These are phyloP conservation scores for Chenopodium quinoa DNA, from an alignment of 148 eudicot species.

Conservation along the genomic window DNA sequence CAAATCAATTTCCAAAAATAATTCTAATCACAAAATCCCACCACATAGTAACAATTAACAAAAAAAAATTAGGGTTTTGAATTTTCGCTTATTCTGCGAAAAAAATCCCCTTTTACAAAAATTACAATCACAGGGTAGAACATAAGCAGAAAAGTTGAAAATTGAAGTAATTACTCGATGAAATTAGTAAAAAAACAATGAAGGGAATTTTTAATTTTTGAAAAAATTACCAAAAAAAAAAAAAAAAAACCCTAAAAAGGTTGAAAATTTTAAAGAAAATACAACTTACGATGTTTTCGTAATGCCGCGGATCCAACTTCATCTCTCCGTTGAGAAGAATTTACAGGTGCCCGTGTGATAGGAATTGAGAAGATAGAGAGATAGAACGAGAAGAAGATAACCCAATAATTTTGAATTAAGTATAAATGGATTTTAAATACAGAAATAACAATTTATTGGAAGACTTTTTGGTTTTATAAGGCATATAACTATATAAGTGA, in stretches of 20 bases:
- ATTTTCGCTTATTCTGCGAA: not conserved
- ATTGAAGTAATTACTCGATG: not conserved
- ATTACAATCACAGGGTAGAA: not conserved
- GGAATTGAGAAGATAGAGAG: not conserved
- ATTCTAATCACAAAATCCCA: not conserved
- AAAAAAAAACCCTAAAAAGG: not conserved
- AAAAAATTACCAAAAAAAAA: not conserved
- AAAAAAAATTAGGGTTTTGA: slow-evolving; percentile 23
- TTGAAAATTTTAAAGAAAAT: not conserved
- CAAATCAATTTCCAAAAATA: not conserved
- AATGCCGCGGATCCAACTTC: slow-evolving; percentile 63
- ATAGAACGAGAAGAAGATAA: not conserved
- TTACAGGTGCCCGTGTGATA: not conserved
- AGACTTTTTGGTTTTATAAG: too few relatives aligned
- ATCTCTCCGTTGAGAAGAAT: slow-evolving; percentile 18
- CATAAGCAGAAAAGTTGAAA: not conserved
- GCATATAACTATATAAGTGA: too few relatives aligned
- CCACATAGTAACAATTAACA: not conserved
- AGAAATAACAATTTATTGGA: too few relatives aligned
- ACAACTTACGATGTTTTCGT: slow-evolving; percentile 50
- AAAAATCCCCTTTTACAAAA: not conserved
- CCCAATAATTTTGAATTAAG: not conserved
- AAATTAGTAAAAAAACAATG: not conserved
- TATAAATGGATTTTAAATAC: too few relatives aligned
- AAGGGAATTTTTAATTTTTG: not conserved